phyloP scores from a whole-genome alignment of 345 rosid genomes.

The Passiflora organensis region DNA sequence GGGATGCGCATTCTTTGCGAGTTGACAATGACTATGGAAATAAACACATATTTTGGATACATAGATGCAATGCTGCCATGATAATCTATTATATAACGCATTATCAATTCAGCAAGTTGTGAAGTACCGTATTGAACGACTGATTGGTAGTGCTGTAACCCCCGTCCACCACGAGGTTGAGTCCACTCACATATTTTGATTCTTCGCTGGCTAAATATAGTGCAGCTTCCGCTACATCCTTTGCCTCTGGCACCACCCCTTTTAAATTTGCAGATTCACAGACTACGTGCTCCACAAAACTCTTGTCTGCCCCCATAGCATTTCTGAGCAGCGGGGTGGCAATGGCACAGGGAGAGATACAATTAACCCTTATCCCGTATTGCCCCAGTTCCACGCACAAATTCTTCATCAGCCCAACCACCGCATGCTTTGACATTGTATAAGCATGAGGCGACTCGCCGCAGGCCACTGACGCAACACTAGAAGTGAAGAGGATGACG shows the following conservation, averaged over 20 bases:
- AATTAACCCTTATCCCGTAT: constrained; percentile 35
- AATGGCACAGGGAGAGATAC: constrained; percentile 29
- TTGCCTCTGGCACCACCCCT: constrained; percentile 21
- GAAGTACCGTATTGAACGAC: constrained; percentile 15
- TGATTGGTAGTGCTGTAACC: constrained; percentile 37
- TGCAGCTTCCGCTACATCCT: constrained; percentile 42
- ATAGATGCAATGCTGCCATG: too few species aligned
- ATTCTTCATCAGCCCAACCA: constrained; percentile 44
- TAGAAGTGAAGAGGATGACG: constrained; percentile 38
- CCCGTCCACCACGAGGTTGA: constrained; percentile 42
- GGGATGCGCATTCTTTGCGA: too few species aligned
- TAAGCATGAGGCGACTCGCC: constrained; percentile 36
- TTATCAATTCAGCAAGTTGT: constrained; percentile 8
- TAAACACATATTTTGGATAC: too few species aligned
- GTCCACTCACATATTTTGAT: constrained; percentile 35
- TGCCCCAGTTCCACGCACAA: constrained; percentile 41
- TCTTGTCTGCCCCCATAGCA: constrained; percentile 19
- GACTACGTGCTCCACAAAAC: constrained; percentile 17
- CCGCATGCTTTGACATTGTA: constrained; percentile 37
- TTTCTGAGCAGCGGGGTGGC: constrained; percentile 33
- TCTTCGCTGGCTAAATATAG: constrained; percentile 36
- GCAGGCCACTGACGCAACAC: constrained; percentile 21
- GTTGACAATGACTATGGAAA: too few species aligned
- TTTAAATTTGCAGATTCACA: constrained; percentile 31
- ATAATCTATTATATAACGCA: too few species aligned